These are phyloP conservation scores for Xylaria sp. DNA, from an alignment of 2,329 filamentous ascomycete species.

Conservation along the genomic window DNA sequence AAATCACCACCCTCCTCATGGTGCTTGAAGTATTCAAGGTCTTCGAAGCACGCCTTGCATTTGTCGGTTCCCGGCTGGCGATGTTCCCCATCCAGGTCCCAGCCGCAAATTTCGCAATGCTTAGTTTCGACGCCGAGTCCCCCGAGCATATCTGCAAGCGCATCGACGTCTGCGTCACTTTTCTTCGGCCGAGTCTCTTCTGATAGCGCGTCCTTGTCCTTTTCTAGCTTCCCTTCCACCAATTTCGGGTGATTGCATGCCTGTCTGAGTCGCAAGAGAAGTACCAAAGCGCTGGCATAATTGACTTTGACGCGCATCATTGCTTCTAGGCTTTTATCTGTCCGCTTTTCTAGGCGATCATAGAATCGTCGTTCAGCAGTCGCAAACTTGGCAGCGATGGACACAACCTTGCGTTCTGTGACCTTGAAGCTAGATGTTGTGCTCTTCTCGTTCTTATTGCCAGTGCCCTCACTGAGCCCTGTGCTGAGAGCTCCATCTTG, in stretches of 20 bases:
- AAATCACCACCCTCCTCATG: slow-evolving; percentile 55
- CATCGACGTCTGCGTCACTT: slow-evolving; percentile 76
- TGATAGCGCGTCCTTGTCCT: slow-evolving; percentile 85
- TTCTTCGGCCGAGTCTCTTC: slow-evolving; percentile 67
- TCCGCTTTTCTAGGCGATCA: slow-evolving; percentile 81
- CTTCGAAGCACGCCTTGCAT: slow-evolving; percentile 80
- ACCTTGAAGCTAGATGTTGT: slow-evolving; percentile 81
- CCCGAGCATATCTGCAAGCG: slow-evolving; percentile 86
- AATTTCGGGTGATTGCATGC: slow-evolving; percentile 95
- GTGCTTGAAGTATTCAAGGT: slow-evolving; percentile 73
- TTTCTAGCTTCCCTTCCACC: slow-evolving; percentile 84
- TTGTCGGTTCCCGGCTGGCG: slow-evolving; percentile 56
- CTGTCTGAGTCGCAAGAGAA: slow-evolving; percentile 90
- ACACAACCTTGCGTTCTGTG: slow-evolving; percentile 88
- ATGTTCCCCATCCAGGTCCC: slow-evolving; percentile 67
- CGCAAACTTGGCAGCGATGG: slow-evolving; percentile 80
- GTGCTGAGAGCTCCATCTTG: slow-evolving; percentile 83
- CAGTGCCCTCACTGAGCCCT: slow-evolving; percentile 69
- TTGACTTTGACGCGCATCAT: slow-evolving; percentile 89
- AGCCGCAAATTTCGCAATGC: slow-evolving; percentile 86
- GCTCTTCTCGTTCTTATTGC: slow-evolving; percentile 61
- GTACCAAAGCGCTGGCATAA: slow-evolving; percentile 92
- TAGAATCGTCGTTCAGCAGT: slow-evolving; percentile 88
- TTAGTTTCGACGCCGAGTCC: slow-evolving; percentile 81
- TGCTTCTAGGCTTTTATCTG: slow-evolving; percentile 84